These are phyloP conservation scores for Peronospora destructor DNA, from an alignment of 352 stramenopile species.

Conservation along the genomic window DNA sequence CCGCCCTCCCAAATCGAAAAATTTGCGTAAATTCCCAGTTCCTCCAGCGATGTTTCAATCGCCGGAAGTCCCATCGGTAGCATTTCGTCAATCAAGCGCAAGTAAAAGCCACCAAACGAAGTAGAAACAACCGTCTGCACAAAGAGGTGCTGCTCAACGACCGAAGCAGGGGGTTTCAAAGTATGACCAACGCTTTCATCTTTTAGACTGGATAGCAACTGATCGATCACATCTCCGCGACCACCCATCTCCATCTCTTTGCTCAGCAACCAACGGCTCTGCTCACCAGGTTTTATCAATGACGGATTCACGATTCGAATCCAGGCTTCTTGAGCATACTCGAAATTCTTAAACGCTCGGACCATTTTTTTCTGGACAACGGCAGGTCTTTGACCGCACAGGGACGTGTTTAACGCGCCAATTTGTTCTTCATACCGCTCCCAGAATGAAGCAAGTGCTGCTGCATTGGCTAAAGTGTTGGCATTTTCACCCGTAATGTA, in stretches of 20 bases:
- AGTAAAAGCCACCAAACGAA: slow-evolving; percentile 83
- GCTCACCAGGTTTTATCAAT: slow-evolving; percentile 58
- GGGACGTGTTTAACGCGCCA: slow-evolving; percentile 41
- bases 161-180: slow-evolving; percentile 14
- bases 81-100: slow-evolving; percentile 81
- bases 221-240: slow-evolving; percentile 64
- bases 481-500: slow-evolving; percentile 34
- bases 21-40: slow-evolving; percentile 68
- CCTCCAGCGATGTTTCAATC: slow-evolving; percentile 73
- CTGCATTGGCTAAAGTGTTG: slow-evolving; percentile 45
- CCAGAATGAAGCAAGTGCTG: slow-evolving; percentile 63
- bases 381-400: slow-evolving; percentile 48
- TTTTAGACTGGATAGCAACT: slow-evolving; percentile 67
- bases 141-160: slow-evolving; percentile 47
- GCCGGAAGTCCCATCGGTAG: slow-evolving; percentile 61
- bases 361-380: slow-evolving; percentile 86
- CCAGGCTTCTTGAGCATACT: slow-evolving; percentile 85
- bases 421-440: slow-evolving; percentile 64
- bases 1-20: slow-evolving; percentile 64
- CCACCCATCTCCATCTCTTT: slow-evolving; percentile 78
- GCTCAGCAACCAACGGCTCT: slow-evolving; percentile 65
- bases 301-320: slow-evolving; percentile 70
- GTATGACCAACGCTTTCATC: slow-evolving; percentile 28
- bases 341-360: slow-evolving; percentile 76
- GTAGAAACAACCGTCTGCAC: slow-evolving; percentile 73